Conservation (phyloP, 345 rosid species). For the Combretum micranthum region DNA sequence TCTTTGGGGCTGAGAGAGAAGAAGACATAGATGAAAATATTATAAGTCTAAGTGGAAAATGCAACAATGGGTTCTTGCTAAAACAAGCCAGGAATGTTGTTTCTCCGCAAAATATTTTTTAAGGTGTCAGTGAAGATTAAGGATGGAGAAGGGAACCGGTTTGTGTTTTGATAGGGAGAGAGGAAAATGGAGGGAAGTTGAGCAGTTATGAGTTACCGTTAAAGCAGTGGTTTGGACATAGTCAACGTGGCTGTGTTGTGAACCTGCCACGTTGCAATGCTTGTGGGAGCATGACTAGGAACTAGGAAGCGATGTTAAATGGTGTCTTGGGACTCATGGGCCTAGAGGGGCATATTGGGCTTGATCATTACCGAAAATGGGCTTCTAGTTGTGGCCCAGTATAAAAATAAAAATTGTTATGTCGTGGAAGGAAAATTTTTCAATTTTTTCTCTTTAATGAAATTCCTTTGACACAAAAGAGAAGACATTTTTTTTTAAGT, state of each 20-base stretch:
- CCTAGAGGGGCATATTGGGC: too few species aligned
- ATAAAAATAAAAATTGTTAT: too few species aligned
- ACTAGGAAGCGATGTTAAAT: too few species aligned
- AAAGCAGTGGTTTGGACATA: conserved; percentile 49
- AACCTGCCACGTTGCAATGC: conserved; percentile 9
- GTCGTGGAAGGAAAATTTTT: too few species aligned
- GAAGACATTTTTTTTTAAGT: too few species aligned
- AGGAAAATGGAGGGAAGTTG: conserved; percentile 56
- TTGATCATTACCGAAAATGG: too few species aligned
- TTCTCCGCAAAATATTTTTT: too few species aligned
- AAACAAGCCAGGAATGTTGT: conserved; percentile 21
- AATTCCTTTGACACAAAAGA: too few species aligned
- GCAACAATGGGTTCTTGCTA: not conserved
- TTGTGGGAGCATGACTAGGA: not conserved
- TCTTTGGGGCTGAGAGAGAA: not conserved
- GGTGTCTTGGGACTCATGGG: too few species aligned
- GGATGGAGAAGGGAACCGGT: not conserved
- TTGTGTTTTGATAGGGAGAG: conserved; percentile 6
- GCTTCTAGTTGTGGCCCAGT: too few species aligned
- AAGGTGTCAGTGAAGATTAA: not conserved
- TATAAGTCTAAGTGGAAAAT: not conserved
- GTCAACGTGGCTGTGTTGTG: conserved; percentile 25
- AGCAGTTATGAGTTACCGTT: conserved; percentile 16
- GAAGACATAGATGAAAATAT: not conserved
- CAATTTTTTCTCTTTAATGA: too few species aligned